Evolutionary conservation across 1,139 yeast species (phyloP), one percentile per base, ranked within the genome.

Genomic region (Candida sp.): DNA sequence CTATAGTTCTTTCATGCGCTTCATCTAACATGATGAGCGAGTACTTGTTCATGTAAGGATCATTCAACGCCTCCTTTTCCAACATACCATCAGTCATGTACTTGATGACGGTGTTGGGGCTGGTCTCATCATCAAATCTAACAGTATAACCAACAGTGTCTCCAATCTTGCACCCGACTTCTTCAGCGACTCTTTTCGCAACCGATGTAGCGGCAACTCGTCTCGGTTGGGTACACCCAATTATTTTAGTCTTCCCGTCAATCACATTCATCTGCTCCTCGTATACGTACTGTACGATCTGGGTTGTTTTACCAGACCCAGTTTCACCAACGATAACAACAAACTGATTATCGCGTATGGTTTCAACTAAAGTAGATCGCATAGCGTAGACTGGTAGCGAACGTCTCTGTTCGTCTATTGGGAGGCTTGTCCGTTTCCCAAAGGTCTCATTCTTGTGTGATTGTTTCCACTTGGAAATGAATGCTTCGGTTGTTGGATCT

Each of bases 11-110:
- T 73, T 94, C 99, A 77, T 94, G 99, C 49, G 99, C 99, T 76
- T 94, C 99, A 80, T 94, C 99, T 55, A 94, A 77, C 59, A 94
- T 92, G 54, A 94, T 89, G 64, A 97, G 93, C 26, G 96, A 88
- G 69, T 94, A 94, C 55, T 88, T 79, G 7, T 75, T 74, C 66
- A 94, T 78, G 54, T 86, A 82, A 59, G 92, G 98, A 68, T 94
- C 99, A 56, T 89, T 96, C 98, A 94, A 93, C 35, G 98, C 98
- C 71, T 94, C 99, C 65, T 98, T 83, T 60, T 94, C 77, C 53
- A 94, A 80, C 98, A 94, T 93, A 85, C 99, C 99, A 75, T 94
- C 99, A 11, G 99, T 94, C 98, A 94, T 91, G 73, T 94, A 94
- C 71, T 93, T 93, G 63, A 94, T 78, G 44, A 92, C 81, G 2